Conservation (phyloP, 768 basidiomycete species). For the Suillus decipiens region DNA sequence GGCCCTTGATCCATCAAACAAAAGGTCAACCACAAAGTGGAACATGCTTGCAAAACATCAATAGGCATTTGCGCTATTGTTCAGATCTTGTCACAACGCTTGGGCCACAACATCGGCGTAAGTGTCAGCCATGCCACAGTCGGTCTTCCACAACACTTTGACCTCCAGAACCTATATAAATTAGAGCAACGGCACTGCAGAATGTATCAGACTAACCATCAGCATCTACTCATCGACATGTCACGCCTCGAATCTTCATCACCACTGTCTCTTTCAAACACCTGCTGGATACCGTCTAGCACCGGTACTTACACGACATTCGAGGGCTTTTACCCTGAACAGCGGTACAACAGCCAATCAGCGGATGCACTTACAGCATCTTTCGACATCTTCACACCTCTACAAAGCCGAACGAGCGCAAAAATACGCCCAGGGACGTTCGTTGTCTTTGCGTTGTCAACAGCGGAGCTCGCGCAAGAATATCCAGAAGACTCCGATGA, state of each 20-base stretch:
- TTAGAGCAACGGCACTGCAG: neutral
- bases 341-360: neutral
- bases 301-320: neutral
- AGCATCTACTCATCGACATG: neutral
- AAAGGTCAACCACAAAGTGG: neutral
- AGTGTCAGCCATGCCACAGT: neutral
- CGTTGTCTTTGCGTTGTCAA: constrained; percentile 21
- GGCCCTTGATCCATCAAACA: neutral
- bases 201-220: neutral
- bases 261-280: neutral
- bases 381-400: neutral
- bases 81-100: neutral
- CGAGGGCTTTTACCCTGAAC: neutral
- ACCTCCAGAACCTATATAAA: neutral
- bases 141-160: neutral
- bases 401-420: neutral
- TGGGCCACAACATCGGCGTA: neutral
- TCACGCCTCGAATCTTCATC: neutral
- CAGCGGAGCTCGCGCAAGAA: constrained; percentile 10
- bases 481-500: constrained; percentile 10
- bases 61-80: neutral
- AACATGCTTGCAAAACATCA: neutral
- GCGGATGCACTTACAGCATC: neutral
- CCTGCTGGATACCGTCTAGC: neutral
- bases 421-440: constrained; percentile 16